Evolutionary conservation across 345 rosid genomes (phyloP).

Genomic region (Mangifera indica): DNA sequence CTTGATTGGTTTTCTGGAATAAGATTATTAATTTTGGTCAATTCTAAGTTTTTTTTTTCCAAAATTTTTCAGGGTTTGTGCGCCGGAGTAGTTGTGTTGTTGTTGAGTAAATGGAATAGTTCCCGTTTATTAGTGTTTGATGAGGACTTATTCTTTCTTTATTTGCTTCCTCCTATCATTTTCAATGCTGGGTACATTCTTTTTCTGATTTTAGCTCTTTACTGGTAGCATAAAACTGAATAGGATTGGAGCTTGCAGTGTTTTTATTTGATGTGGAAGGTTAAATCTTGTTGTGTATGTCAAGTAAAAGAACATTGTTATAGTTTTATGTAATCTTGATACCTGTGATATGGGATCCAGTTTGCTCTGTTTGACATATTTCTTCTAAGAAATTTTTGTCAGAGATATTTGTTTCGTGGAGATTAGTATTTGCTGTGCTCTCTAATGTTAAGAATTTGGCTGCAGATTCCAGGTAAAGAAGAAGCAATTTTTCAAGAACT

Average conservation of each 20-base stretch:
- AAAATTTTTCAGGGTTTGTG: slow-evolving; percentile 46
- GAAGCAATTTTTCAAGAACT: slow-evolving; percentile 74
- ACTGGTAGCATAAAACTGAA: neutral
- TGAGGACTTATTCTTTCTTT: slow-evolving; percentile 77
- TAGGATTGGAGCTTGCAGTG: neutral
- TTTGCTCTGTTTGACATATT: neutral
- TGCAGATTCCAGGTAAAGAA: slow-evolving; percentile 82
- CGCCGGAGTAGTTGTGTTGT: slow-evolving; percentile 56
- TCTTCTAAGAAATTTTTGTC: neutral
- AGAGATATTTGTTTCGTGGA: neutral
- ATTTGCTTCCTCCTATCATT: slow-evolving; percentile 71
- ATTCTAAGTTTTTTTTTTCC: neutral
- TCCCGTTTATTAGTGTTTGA: slow-evolving; percentile 41
- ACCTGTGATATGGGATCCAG: neutral
- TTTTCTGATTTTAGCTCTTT: slow-evolving; percentile 2
- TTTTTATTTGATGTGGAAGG: neutral
- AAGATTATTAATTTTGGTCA: neutral
- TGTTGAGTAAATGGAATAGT: slow-evolving; percentile 36
- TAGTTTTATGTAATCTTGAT: neutral
- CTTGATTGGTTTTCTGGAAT: slow-evolving; percentile 7
- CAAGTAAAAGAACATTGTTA: neutral
- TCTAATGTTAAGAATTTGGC: slow-evolving; percentile 17
- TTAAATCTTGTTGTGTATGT: neutral
- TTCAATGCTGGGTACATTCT: slow-evolving; percentile 69
- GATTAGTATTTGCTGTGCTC: neutral